Evolutionary conservation across 164 flowering plant species (phyloP), one percentile per base, ranked within the genome.

Genomic region (Saururus chinensis): DNA sequence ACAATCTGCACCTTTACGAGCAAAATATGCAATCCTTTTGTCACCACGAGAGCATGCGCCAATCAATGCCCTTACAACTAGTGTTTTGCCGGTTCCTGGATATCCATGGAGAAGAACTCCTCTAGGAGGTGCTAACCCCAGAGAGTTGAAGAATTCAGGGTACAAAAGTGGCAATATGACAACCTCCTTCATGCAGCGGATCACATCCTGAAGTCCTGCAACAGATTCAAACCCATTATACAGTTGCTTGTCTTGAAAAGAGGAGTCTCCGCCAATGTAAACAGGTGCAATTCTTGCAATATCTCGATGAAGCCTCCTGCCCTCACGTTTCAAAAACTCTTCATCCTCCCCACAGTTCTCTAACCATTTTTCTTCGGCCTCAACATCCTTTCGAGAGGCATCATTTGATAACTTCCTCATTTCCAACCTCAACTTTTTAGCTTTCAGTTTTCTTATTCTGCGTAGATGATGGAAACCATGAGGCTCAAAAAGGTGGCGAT

Each of bases 261-360:
- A 69, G 22, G 88, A 53, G 16, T 24, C 35, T 54, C 99, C 97
- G 4, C 99, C 99, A 73, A 90, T 90, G 58, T 87, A 87, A 6
- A 80, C 83, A 71, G 99, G 97, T 67, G 95, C 83, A 59, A 93
- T 85, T 82, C 99, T 88, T 64, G 77, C 73, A 49, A 93, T 25
- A 80, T 93, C 99, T 56, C 99, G 85, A 65, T 93, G 87, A 67
- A 93, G 97, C 73, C 99, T 90, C 79, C 83, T 88, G 71, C 91
- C 82, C 66, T 90, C 99, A 70, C 97, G 95, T 76, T 82, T 93
- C 74, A 90, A 70, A 73, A 93, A 93, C 72, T 93, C 99, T 72
- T 93, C 99, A 79, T 93, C 99, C 80, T 90, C 97, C 53, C 99
- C 99, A 73, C 97, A 86, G 65, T 92, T 86, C 74, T 93, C 99